phyloP scores from a whole-genome alignment of 2,329 filamentous ascomycete species.

The Penicillium sp. region DNA sequence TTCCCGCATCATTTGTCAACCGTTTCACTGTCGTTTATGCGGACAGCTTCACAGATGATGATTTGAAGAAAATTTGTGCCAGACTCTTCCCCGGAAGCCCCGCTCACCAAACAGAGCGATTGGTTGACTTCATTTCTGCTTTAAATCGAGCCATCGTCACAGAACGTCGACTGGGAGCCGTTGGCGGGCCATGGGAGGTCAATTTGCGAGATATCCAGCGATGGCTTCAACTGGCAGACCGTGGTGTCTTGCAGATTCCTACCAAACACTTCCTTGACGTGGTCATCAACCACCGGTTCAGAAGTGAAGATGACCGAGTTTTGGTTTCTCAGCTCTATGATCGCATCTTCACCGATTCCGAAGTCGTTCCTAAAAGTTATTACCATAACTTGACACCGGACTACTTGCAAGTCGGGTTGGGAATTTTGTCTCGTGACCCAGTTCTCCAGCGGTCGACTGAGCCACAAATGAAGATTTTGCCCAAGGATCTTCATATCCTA shows the following conservation, averaged over 20 bases:
- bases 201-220: constrained; percentile 88
- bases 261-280: constrained; percentile 78
- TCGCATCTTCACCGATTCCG: constrained; percentile 60
- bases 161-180: constrained; percentile 56
- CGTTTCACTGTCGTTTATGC: constrained; percentile 98
- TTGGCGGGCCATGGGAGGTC: constrained; percentile 88
- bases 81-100: constrained; percentile 73
- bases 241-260: constrained; percentile 63
- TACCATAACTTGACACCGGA: constrained; percentile 71
- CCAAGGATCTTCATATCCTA: constrained; percentile 65
- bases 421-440: constrained; percentile 65
- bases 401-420: constrained; percentile 79
- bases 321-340: constrained; percentile 70
- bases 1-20: constrained; percentile 96
- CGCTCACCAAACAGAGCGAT: constrained; percentile 61
- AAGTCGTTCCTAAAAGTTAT: constrained; percentile 60
- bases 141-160: constrained; percentile 73
- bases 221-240: constrained; percentile 77
- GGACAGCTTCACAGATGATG: constrained; percentile 80
- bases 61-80: constrained; percentile 79
- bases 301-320: constrained; percentile 69
- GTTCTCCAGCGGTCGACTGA: constrained; percentile 41
- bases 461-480: constrained; percentile 40
- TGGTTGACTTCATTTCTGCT: constrained; percentile 81
- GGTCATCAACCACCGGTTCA: constrained; percentile 86